Evolutionary conservation across 371 early-diverging fungal species (phyloP), one percentile per base, ranked within the genome.

Genomic region (Mortierella sp.): DNA sequence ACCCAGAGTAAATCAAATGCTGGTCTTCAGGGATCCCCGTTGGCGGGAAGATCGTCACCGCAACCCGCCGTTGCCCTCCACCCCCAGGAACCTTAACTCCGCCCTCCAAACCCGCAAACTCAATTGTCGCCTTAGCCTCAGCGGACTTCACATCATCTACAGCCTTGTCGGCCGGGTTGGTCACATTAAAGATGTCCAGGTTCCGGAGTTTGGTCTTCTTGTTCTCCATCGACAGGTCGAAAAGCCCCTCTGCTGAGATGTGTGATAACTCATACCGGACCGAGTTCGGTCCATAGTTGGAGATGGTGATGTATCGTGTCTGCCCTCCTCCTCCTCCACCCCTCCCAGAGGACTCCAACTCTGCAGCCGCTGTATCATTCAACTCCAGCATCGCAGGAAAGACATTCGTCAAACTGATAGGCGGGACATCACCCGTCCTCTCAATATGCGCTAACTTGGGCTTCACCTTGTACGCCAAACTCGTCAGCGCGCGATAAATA

Each of bases 1-100:
- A 87, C 18, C 83, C 87, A 24, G 87, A 87, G 41, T 87, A 87
- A 46, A 87, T 76, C 81, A 79, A 83, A 27, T 83, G 81, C 38
- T 87, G 76, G 1, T 74, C 63, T 1, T 11, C 11, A 3, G 81
- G 78, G 0, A 83, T 16, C 1, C 5, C 14, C 3, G 24, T 5
- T 7, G 87, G 83, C 4, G 78, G 76, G 12, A 29, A 44, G 24
- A 87, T 76, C 41, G 14, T 72, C n/a, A 87, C 16, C 27, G 68
- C 44, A 0, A 83, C 71, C 4, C 75, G 65, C 5, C 78, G 76
- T 8, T 46, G 55, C 29, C 74, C 65, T 12, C 80, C 75, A 18
- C 32, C 38, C 4, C 63, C 63, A 32, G 63, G 63, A 6, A 63
- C 63, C 7, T 2, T 6, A 21, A 68, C n/a, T 24, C 38, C 3